Base-by-base conservation (phyloP, 345 rosid species). In the Heritiera fomes region DNA sequence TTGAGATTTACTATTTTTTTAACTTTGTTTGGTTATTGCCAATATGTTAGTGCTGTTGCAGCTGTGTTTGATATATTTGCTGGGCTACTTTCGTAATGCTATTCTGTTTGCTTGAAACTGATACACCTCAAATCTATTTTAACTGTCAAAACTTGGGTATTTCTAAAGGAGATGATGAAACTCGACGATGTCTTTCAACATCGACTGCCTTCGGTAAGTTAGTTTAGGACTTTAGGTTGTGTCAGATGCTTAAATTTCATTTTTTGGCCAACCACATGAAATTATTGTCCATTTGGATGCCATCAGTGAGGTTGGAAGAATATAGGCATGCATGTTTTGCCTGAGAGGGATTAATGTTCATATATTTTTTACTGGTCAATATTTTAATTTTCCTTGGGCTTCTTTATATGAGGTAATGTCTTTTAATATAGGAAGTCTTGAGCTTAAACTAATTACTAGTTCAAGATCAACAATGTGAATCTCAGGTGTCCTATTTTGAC, bases 401-500 rank as follows among this genome's bases (percentile, higher is more conserved):
- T 68, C 53, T 20, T 46, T 69, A 23, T 13, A 46, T 23, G 32
- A 69, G 73, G 59, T 70, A 75, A 41, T 75, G 77, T 45, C 13
- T 14, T 75, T 60, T 40, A 38, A 23, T 40, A 58, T 45, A 23
- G 53, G 40, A 64, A 69, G 18, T 64, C 74, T 76, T 64, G 71
- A 28, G 14, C 59, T 76, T 23, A 30, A 61, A 23, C 40, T 59
- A 49, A 66, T 34, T 64, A 52, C 49, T 28, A 13, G 61, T 38
- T 56, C 20, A 43, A 14, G 41, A 75, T 55, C 28, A 40, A 75
- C 23, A 52, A 68, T 82, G 56, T 62, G 40, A 69, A 62, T 63
- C 60, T 46, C 7, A 38, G 32, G 53, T 77, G n/a, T 72, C 65
- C 63, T 76, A 64, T 79, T 69, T 83, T 32, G 34, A 81, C 80